A percentile compares a stretch with the other conserved stretches of the same genome.
phyloP scores from a whole-genome alignment of 805 yeast genomes.

The Torulaspora maleeae region DNA sequence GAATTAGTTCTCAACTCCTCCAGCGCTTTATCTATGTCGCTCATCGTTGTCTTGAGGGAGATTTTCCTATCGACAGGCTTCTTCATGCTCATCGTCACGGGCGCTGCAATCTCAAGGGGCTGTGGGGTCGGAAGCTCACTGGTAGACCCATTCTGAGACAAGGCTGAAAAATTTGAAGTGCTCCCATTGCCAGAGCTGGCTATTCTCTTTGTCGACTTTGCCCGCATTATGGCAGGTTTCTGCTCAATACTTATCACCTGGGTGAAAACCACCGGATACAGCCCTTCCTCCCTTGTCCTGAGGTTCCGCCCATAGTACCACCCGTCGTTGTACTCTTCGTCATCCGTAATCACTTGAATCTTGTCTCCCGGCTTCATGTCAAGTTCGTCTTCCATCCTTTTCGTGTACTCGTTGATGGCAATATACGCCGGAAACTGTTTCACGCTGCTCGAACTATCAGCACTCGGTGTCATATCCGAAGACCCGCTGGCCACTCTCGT shows the following conservation, averaged over 20 bases:
- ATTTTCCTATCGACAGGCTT: conserved; percentile 31
- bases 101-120: conserved; percentile 26
- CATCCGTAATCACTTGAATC: conserved; percentile 86
- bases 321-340: conserved; percentile 89
- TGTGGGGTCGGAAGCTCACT: conserved; percentile 29
- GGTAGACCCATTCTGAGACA: conserved; percentile 19
- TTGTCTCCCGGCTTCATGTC: conserved; percentile 76
- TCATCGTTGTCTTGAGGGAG: conserved; percentile 52
- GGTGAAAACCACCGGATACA: conserved; percentile 89
- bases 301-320: conserved; percentile 92
- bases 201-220: conserved; percentile 52
- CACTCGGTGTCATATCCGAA: conserved; percentile 6
- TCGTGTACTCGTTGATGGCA: conserved; percentile 81
- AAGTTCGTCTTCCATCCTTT: conserved; percentile 87
- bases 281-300: conserved; percentile 68
- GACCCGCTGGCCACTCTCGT: conserved; percentile 13
- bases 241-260: conserved; percentile 41
- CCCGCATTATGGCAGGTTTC: conserved; percentile 46
- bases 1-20: conserved; percentile 49
- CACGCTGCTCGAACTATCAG: conserved; percentile 7
- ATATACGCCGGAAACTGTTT: conserved; percentile 35
- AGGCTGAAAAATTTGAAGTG: conserved; percentile 16
- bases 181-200: conserved; percentile 28
- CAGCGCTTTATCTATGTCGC: conserved; percentile 69
- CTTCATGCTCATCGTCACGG: conserved; percentile 9